Base-by-base conservation (phyloP, 441 rosid genomes). In the Jatropha podagrica region DNA sequence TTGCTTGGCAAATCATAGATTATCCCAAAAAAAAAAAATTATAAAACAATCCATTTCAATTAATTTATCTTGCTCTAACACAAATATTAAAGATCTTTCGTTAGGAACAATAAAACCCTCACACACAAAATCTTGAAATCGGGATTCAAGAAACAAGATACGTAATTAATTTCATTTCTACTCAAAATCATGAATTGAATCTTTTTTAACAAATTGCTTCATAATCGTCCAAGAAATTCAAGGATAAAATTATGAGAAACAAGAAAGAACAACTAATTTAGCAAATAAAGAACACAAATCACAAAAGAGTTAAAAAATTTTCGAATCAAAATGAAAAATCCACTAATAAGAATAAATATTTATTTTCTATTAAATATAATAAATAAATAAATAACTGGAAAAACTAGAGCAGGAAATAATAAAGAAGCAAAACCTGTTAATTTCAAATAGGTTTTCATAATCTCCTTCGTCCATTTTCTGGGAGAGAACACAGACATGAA, bases 391-490 rank as follows among this genome's bases (percentile, higher is more conserved):
- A 17, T 17, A 54, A 4, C 58, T 17, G 51, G 3, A 71, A 51
- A 5, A 18, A 14, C 12, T 67, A 56, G 59, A 65, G 26, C 37
- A 27, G 48, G 7, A 2, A 74, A 14, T 0, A 55, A 68, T 20
- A 67, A 27, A 70, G 64, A 38, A 71, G 15, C 13, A 72, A 66
- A 72, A 87, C 88, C 88, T 82, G 80, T 71, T 79, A 41, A 75
- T 64, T 69, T 74, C 49, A 56, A 76, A 78, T 58, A 74, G 75
- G 74, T 75, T 51, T 55, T 52, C 61, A 46, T 49, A 13, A 68
- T 46, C 37, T 67, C 73, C 74, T 3, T 55, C 79, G 49, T 80
- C 88, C 88, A 86, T 87, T 62, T n/a, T 73, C 55, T n/a, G 0
- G 61, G 26, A 58, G 61, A 58, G 27, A 58, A 20, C 11, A 20